Conservation (phyloP, 805 yeast species). For the Metschnikowia lunata region DNA sequence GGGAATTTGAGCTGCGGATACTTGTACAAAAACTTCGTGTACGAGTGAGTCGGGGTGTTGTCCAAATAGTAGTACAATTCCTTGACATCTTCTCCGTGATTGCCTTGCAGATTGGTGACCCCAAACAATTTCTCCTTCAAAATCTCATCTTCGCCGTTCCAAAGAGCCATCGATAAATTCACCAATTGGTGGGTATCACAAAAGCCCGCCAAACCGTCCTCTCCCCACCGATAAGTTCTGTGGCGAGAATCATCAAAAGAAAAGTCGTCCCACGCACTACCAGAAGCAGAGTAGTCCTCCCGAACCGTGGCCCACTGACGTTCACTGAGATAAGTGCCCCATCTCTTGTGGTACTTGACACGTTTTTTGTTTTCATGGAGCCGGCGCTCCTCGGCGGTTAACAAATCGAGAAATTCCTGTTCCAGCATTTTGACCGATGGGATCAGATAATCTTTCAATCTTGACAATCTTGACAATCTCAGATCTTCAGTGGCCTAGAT, state of each 20-base stretch:
- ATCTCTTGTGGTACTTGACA: slow-evolving; percentile 66
- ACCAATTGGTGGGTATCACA: slow-evolving; percentile 77
- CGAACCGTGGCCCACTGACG: slow-evolving; percentile 73
- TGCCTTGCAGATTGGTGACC: slow-evolving; percentile 87
- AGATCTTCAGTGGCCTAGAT: too few species aligned
- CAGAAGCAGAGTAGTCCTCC: slow-evolving; percentile 81
- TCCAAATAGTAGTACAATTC: slow-evolving; percentile 81
- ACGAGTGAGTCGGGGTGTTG: slow-evolving; percentile 89
- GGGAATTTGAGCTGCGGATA: slow-evolving; percentile 88
- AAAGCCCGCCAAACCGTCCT: slow-evolving; percentile 90
- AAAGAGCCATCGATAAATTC: slow-evolving; percentile 75
- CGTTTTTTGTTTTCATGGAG: slow-evolving; percentile 30
- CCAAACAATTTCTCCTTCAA: slow-evolving; percentile 86
- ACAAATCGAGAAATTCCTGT: slow-evolving; percentile 12
- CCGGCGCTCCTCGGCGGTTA: slow-evolving; percentile 38
- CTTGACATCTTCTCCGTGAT: slow-evolving; percentile 95
- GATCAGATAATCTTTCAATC: too few species aligned
- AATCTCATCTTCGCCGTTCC: slow-evolving; percentile 87
- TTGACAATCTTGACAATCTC: too few species aligned
- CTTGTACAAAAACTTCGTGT: slow-evolving; percentile 86
- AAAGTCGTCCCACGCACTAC: slow-evolving; percentile 88
- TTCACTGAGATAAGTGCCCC: slow-evolving; percentile 91
- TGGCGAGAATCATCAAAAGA: slow-evolving; percentile 81
- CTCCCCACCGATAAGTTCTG: slow-evolving; percentile 90
- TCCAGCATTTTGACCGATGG: slow-evolving; percentile 11